Conservation (phyloP, 2,329 filamentous ascomycete species). For the Helminthosporium solani region DNA sequence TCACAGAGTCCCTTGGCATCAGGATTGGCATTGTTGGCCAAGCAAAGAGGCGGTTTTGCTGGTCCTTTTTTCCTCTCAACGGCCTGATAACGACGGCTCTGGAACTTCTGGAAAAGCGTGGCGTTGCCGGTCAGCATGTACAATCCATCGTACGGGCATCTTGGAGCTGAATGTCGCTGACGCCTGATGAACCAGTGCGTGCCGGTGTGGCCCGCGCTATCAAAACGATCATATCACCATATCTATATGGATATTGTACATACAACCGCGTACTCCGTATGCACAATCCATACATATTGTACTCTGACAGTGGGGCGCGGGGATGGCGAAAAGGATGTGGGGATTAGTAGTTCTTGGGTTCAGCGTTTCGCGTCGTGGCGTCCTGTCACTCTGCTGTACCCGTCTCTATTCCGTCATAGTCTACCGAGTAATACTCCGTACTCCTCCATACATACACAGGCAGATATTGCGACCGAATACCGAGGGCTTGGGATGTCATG, state of each 20-base stretch:
- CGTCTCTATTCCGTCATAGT: too few relatives aligned
- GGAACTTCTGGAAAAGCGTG: slow-evolving; percentile 4
- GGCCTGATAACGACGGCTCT: neutral
- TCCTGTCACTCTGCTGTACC: too few relatives aligned
- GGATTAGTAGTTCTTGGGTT: neutral
- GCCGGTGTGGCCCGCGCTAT: neutral
- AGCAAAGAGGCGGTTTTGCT: neutral
- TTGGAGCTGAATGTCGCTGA: neutral
- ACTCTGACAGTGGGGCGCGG: too few relatives aligned
- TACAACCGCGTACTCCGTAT: too few relatives aligned
- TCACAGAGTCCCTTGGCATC: slow-evolving; percentile 1
- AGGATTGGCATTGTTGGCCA: slow-evolving; percentile 4
- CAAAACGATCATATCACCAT: too few relatives aligned
- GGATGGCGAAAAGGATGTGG: neutral
- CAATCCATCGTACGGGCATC: neutral
- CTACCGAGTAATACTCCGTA: too few relatives aligned
- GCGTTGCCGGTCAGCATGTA: neutral
- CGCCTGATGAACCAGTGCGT: too few relatives aligned
- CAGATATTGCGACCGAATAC: neutral
- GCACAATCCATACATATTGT: too few relatives aligned
- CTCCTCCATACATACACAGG: too few relatives aligned
- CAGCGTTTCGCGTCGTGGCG: too few relatives aligned
- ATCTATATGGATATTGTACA: too few relatives aligned
- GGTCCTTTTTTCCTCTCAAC: neutral
- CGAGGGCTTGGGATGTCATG: neutral